Conservation (phyloP, 345 rosid species). For the Orychophragmus violaceus region DNA sequence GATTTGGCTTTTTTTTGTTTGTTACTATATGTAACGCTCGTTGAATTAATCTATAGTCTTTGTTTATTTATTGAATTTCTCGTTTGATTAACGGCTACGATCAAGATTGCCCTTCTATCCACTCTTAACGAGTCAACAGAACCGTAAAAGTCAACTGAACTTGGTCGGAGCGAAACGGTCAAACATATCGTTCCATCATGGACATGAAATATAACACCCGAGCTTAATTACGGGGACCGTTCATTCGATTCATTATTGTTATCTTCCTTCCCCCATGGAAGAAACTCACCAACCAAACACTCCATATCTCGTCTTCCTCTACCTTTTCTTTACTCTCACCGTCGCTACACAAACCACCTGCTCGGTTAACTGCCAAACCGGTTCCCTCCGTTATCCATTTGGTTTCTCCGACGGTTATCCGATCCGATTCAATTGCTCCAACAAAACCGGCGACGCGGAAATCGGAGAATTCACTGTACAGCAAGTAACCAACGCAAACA, state of each 20-base stretch:
- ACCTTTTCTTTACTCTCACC: not conserved
- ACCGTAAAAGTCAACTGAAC: not conserved
- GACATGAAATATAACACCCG: too few species aligned
- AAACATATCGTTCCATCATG: not conserved
- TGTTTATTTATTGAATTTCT: not conserved
- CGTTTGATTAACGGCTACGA: too few species aligned
- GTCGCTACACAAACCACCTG: not conserved
- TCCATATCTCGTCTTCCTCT: not conserved
- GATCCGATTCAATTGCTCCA: slow-evolving; percentile 26
- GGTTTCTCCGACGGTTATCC: slow-evolving; percentile 52
- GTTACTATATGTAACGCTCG: not conserved
- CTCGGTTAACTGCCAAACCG: slow-evolving; percentile 29
- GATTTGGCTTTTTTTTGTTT: not conserved
- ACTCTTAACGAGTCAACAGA: not conserved
- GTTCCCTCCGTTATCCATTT: slow-evolving; percentile 42
- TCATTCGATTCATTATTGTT: not conserved
- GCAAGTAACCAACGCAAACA: not conserved
- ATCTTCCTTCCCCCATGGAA: not conserved
- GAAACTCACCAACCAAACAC: not conserved
- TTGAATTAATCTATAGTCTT: not conserved
- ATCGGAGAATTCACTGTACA: not conserved
- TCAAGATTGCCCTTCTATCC: not conserved
- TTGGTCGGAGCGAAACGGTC: not conserved
- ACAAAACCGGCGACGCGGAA: not conserved
- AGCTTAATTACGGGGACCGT: not conserved